phyloP scores from a whole-genome alignment of 225 moss, liverwort and hornwort genomes.

The Sphagnum tenellum region DNA sequence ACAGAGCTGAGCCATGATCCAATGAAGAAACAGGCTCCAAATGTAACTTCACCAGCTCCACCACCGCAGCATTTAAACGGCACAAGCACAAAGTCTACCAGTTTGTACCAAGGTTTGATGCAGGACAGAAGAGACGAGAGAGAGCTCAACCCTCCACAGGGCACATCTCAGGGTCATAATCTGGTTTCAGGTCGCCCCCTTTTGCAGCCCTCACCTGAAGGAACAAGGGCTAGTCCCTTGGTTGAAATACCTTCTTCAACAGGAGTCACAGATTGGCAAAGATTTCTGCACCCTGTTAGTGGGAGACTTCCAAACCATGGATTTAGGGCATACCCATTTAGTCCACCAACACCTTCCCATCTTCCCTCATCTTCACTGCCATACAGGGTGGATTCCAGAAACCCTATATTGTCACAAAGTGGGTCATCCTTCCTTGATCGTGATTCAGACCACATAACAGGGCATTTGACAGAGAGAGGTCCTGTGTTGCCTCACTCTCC shows the following conservation, averaged over 20 bases:
- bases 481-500: slow-evolving; percentile 19
- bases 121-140: slow-evolving; percentile 25
- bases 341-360: slow-evolving; percentile 12
- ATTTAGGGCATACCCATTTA: slow-evolving; percentile 2
- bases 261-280: too few relatives aligned
- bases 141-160: slow-evolving; percentile 9
- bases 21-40: slow-evolving; percentile 7
- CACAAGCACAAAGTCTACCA: slow-evolving; percentile 14
- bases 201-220: slow-evolving; percentile 10
- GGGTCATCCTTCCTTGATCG: slow-evolving; percentile 2
- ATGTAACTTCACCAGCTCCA: slow-evolving; percentile 1
- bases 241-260: too few relatives aligned
- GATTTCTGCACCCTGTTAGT: too few relatives aligned
- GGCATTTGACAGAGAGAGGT: slow-evolving; percentile 19
- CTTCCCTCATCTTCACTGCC: not conserved
- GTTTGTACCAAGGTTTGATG: slow-evolving; percentile 21
- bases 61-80: slow-evolving; percentile 19
- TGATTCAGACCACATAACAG: slow-evolving; percentile 10
- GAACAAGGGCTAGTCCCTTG: slow-evolving; percentile 5
- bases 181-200: slow-evolving; percentile 8
- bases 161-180: slow-evolving; percentile 17
- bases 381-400: too few relatives aligned
- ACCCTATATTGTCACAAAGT: slow-evolving; percentile 2
- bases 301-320: too few relatives aligned
- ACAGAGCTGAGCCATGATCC: slow-evolving; percentile 17